Conservation (phyloP, 1,139 yeast genomes). For the Magnusiomyces ingens region DNA sequence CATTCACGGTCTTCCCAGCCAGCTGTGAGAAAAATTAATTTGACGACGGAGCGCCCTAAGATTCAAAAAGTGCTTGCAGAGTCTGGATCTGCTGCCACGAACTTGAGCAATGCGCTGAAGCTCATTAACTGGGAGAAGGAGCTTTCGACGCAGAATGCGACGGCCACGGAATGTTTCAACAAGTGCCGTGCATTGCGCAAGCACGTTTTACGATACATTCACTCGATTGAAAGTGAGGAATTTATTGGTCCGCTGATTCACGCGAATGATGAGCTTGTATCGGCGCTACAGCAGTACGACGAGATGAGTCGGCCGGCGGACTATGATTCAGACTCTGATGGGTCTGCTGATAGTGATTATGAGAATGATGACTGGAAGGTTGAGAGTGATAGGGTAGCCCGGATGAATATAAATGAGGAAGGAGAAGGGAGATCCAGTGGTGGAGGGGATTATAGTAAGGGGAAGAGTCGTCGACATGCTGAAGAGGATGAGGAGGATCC, state of each 20-base stretch:
- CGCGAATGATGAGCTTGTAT: constrained; percentile 84
- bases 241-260: constrained; percentile 76
- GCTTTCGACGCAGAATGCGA: constrained; percentile 56
- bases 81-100: constrained; percentile 66
- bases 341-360: constrained; percentile 22
- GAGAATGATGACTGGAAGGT: constrained; percentile 24
- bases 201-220: constrained; percentile 71
- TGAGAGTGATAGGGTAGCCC: constrained; percentile 19
- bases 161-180: constrained; percentile 56
- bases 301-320: constrained; percentile 45
- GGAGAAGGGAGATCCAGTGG: constrained; percentile 29
- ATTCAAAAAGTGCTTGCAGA: constrained; percentile 66
- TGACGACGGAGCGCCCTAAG: constrained; percentile 65
- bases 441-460: constrained; percentile 19
- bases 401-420: constrained; percentile 25
- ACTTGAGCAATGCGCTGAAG: constrained; percentile 59
- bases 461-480: constrained; percentile 12
- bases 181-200: constrained; percentile 73
- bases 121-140: constrained; percentile 45
- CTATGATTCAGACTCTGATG: constrained; percentile 37
- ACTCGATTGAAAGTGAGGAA: constrained; percentile 73
- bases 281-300: constrained; percentile 64
- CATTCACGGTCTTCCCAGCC: constrained; percentile 4
- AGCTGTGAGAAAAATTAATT: constrained; percentile 38
- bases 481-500: constrained; percentile 48